These are phyloP conservation scores for Prunus kanzakura DNA, from an alignment of 306 rosid genomes.

Conservation along the genomic window DNA sequence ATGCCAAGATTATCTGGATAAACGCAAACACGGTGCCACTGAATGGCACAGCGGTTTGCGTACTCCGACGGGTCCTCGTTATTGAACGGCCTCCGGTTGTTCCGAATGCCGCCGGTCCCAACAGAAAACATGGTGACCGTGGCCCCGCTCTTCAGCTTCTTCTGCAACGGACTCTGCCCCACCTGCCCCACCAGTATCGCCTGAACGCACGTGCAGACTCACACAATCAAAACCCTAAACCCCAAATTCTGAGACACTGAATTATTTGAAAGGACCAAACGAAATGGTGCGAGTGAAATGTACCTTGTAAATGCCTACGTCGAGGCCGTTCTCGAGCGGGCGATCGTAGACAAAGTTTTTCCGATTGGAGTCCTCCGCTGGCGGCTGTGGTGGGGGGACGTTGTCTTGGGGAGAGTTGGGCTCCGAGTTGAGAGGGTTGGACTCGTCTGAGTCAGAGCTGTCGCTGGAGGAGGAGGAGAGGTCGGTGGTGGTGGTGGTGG, in stretches of 20 bases:
- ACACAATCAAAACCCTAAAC: background rate
- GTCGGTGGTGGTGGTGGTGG: conserved; percentile 15
- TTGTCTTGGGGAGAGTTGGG: conserved; percentile 1
- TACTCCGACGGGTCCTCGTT: conserved; percentile 71
- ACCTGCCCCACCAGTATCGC: conserved; percentile 82
- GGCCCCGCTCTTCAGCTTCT: conserved; percentile 59
- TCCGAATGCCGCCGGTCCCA: conserved; percentile 92
- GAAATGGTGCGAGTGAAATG: background rate
- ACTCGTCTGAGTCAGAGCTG: conserved; percentile 29
- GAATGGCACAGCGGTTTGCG: conserved; percentile 65
- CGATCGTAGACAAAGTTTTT: conserved; percentile 19
- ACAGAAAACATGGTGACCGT: conserved; percentile 60
- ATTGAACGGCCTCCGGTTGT: conserved; percentile 71
- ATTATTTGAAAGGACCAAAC: background rate
- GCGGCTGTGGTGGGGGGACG: conserved; percentile 20
- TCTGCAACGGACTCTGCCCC: conserved; percentile 85
- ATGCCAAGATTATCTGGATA: conserved; percentile 61
- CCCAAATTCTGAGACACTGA: conserved; percentile 5
- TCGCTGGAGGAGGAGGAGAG: conserved; percentile 28
- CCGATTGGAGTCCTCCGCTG: conserved; percentile 1
- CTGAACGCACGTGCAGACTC: conserved; percentile 29
- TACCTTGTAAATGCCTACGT: conserved; percentile 73
- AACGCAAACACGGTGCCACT: conserved; percentile 88
- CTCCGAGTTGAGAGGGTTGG: conserved; percentile 6
- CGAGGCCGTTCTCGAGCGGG: conserved; percentile 75